Base-by-base conservation (phyloP, 208 protist species). In the Crithidia expoeki region DNA sequence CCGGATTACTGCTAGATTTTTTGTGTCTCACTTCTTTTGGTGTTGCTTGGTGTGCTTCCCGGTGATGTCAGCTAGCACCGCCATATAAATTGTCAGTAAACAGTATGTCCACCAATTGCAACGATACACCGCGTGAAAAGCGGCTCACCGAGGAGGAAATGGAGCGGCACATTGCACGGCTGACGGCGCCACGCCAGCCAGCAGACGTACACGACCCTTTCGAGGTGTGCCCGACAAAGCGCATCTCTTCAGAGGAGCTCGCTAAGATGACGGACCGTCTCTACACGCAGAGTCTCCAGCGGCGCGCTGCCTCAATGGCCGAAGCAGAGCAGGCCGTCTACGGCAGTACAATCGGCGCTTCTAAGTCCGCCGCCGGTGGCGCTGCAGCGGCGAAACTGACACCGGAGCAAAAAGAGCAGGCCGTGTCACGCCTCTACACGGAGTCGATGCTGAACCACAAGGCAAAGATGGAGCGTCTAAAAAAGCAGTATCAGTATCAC, bases 241-340 rank as follows among this genome's bases (percentile, higher is more conserved):
- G 60, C 28, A 68, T 90, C 19, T 69, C 81, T 6, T 36, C 84
- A 23, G 84, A 78, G 17, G 75, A 89, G 28, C 68, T 92, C 17
- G 78, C 86, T 30, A 80, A 79, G 51, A 75, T 92, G 58, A 86
- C 73, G 6, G 75, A 94, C n/a, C 86, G 86, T 10, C 75, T 94
- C 0, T 94, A 90, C 72, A 89, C 88, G 40, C 66, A 90, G 25
- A 81, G 70, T 4, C 38, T 81, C 2, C 38, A 85, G 55, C 78
- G 75, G 21, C 76, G 74, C 25, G 60, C 79, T 47, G 74, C 57
- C n/a, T 72, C 47, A 9, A 60, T 81, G 33, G 60, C 68, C 12
- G 74, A 67, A 21, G 71, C 75, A 6, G 74, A 84, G 25, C 50
- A 73, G 16, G 72, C 46, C 4, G 30, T 36, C 6, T 77, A 76